Base-by-base conservation (phyloP, 2,329 filamentous ascomycete species). In the Aureobasidium sp. region DNA sequence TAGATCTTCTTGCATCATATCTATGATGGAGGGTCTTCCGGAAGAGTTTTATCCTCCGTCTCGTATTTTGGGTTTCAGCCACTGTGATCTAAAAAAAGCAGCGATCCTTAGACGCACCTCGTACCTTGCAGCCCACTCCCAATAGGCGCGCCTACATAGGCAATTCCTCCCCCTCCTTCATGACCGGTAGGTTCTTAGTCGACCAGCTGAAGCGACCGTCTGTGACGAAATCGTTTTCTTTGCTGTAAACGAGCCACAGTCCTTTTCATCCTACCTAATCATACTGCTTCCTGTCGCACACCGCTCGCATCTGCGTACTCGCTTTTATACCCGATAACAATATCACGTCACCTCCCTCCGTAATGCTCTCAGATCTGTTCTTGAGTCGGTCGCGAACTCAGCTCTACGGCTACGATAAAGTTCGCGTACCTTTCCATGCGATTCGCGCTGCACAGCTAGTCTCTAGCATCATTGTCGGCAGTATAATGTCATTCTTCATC, bases 401-500 rank as follows among this genome's bases (percentile, higher is more conserved):
- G 63, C 81, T 81, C 4, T 80, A 80, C 50, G 73, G 77, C 29
- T 84, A 84, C 68, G 81, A 81, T 29, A 69, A 71, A 59, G 65
- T 67, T 31, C 72, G 73, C 23, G 61, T 83, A 6, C 73, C 76
- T 4, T 84, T 84, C 73, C 82, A 84, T 69, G 69, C 70, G 47
- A 71, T 81, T 7, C 79, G 82, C 51, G 74, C 69, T 65, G 73
- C 72, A 20, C 82, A 84, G 70, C 73, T 83, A 15, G 53, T 82
- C 6, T 78, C 81, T 6, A 79, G 79, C 54, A 63, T 85, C 47
- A 78, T 89, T 25, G 86, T 88, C 64, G 81, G 81, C 6, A 79
- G 77, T 36, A 85, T 90, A 59, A 82, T 89, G 75, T 78, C 78
- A 66, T 86, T 84, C 69, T 90, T 90, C 75, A 81, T 86, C 68